Percentiles rank a stretch among this genome's conserved stretches.
phyloP scores from a whole-genome alignment of 352 stramenopile species.

The Peronosclerospora sorghi region DNA sequence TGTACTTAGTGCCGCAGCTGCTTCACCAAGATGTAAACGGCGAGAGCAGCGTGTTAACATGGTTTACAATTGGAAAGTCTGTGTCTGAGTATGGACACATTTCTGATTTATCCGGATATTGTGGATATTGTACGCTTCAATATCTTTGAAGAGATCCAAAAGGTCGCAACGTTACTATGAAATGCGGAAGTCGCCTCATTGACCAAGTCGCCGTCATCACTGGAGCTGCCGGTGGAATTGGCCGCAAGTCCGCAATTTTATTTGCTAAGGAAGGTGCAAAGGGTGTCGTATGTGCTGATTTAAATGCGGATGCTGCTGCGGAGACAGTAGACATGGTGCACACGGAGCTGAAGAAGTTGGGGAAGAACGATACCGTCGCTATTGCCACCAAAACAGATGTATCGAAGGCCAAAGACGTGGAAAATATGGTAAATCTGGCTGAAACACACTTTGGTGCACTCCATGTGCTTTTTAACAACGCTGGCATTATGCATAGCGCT shows the following conservation, averaged over 20 bases:
- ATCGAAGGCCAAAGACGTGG: constrained; percentile 56
- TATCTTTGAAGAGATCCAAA: too few species aligned
- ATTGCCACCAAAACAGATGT: constrained; percentile 53
- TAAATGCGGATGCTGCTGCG: constrained; percentile 52
- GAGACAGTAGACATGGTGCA: constrained; percentile 62
- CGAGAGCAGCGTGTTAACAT: constrained; percentile 17
- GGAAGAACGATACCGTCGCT: constrained; percentile 42
- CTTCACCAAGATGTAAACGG: constrained; percentile 4
- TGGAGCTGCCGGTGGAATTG: constrained; percentile 70
- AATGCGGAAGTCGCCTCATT: constrained; percentile 38
- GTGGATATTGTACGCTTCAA: too few species aligned
- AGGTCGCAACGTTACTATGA: too few species aligned
- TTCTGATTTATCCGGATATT: too few species aligned
- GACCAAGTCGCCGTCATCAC: constrained; percentile 78
- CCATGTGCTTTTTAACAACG: constrained; percentile 83
- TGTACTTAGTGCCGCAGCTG: constrained; percentile 9
- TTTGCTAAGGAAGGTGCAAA: constrained; percentile 73
- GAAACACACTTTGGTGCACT: constrained; percentile 74
- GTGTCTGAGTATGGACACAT: too few species aligned
- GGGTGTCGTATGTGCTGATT: constrained; percentile 69
- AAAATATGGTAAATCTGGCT: constrained; percentile 64
- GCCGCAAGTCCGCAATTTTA: constrained; percentile 69
- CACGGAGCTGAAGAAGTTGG: constrained; percentile 50
- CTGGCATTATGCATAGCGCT: constrained; percentile 73
- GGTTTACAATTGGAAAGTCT: neutral